phyloP scores from a whole-genome alignment of 805 yeast species.

The Pichia californica region DNA sequence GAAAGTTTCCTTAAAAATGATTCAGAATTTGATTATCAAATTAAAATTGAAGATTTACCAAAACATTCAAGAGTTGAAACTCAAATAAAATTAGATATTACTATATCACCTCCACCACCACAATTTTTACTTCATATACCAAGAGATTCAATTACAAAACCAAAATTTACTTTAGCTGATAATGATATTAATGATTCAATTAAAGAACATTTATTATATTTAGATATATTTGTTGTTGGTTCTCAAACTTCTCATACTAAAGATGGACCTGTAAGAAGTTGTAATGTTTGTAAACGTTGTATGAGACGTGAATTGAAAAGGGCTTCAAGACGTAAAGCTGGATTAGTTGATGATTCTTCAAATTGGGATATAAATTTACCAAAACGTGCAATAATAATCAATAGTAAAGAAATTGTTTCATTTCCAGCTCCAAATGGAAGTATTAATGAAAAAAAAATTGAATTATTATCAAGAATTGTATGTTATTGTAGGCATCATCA shows the following conservation, averaged over 20 bases:
- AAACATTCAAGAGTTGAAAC: constrained; percentile 88
- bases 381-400: constrained; percentile 82
- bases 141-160: constrained; percentile 79
- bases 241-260: constrained; percentile 13
- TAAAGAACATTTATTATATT: constrained; percentile 47
- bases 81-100: constrained; percentile 73
- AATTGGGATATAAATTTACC: constrained; percentile 72
- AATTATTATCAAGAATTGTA: constrained; percentile 67
- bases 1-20: constrained; percentile 14
- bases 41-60: constrained; percentile 61
- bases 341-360: constrained; percentile 62
- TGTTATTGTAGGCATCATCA: constrained; percentile 96
- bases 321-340: constrained; percentile 85
- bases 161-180: constrained; percentile 61
- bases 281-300: constrained; percentile 83
- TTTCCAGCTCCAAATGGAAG: constrained; percentile 51
- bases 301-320: constrained; percentile 89
- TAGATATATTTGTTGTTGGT: constrained; percentile 74
- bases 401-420: constrained; percentile 80
- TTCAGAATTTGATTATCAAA: constrained; percentile 37
- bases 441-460: constrained; percentile 34
- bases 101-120: constrained; percentile 70
- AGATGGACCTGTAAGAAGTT: constrained; percentile 30
- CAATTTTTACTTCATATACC: constrained; percentile 75
- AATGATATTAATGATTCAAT: constrained; percentile 43